Evolutionary conservation across 352 stramenopile species (phyloP), one percentile per base, ranked within the genome.

Genomic region (Globisporangium solare): DNA sequence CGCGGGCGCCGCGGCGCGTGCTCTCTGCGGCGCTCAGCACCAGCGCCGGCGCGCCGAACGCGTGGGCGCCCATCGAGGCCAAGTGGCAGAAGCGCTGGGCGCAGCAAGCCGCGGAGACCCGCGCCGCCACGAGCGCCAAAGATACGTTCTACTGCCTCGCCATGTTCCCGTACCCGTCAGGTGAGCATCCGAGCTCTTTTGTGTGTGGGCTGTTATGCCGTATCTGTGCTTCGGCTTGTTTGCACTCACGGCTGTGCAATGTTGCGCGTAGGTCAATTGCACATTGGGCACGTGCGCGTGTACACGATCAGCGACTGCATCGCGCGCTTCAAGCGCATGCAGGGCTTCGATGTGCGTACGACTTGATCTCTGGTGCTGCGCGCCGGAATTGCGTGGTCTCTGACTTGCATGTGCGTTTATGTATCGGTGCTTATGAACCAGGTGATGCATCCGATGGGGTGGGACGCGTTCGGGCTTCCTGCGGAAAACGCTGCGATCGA

Each of bases 141-240:
- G 63, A 80, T 40, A 73, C 74, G 43, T 93, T 88, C 64, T 97
- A 97, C 67, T 92, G 88, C 50, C 77, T 97, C 61, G 72, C 88
- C 69, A 99, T 99, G 97, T 99, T 99, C 66, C 97, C 98, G 32
- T 99, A 99, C 70, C 97, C 97, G 43, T 99, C 96, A 6, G 96
- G 94, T 65, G 15, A 24, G 2, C 4, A 14, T n/a, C 3, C 37
- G 13, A 15, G 21, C 22, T 14, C 20, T 20, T 42, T 10, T 15
- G 6, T 45, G 2, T 54, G 46, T 37, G n/a, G n/a, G n/a, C n/a
- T n/a, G n/a, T n/a, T n/a, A n/a, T 35, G 6, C 6, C 52, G 22
- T 57, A 35, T 1, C 32, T 15, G 15, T 43, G 8, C 43, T 45
- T 40, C 3, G 17, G 31, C 42, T 2, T 43, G 39, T n/a, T 35